Evolutionary conservation across 139 green algal genomes (phyloP).

Genomic region (Yamagishiella unicocca): DNA sequence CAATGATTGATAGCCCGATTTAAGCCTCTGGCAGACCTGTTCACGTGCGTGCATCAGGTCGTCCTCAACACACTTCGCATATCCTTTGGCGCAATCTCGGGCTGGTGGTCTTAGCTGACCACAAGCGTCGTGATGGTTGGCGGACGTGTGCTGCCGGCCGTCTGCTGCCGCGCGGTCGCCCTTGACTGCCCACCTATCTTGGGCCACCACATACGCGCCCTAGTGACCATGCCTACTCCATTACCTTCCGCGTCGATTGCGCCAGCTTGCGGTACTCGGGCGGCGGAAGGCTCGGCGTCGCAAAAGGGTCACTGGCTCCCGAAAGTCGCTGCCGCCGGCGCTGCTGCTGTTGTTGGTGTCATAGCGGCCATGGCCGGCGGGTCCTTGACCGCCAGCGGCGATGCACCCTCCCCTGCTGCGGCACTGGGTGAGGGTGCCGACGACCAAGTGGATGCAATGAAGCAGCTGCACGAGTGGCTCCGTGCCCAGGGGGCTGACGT

Average conservation of each 20-base stretch:
- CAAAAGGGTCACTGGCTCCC: not conserved
- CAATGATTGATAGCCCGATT: no score
- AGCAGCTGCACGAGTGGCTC: slow-evolving; percentile 28
- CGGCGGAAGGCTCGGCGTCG: not conserved
- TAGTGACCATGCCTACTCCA: not conserved
- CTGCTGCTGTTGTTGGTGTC: not conserved
- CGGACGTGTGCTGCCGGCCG: not conserved
- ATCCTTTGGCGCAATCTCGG: no score
- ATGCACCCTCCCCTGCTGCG: not conserved
- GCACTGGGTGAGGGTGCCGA: not conserved
- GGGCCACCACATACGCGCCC: not conserved
- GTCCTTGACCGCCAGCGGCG: not conserved
- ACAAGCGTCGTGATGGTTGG: not conserved
- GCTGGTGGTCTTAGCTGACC: no score
- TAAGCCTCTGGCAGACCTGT: no score
- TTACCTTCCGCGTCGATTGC: not conserved
- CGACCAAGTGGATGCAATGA: not conserved
- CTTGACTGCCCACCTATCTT: not conserved
- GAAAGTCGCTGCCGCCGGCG: not conserved
- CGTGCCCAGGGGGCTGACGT: not conserved
- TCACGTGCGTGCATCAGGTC: no score
- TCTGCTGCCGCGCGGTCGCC: not conserved
- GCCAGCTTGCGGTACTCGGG: not conserved
- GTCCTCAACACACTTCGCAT: no score
- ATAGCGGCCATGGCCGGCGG: not conserved